Evolutionary conservation across 441 rosid genomes (phyloP), one percentile per base, ranked within the genome.

Genomic region (Populus trichocarpa): DNA sequence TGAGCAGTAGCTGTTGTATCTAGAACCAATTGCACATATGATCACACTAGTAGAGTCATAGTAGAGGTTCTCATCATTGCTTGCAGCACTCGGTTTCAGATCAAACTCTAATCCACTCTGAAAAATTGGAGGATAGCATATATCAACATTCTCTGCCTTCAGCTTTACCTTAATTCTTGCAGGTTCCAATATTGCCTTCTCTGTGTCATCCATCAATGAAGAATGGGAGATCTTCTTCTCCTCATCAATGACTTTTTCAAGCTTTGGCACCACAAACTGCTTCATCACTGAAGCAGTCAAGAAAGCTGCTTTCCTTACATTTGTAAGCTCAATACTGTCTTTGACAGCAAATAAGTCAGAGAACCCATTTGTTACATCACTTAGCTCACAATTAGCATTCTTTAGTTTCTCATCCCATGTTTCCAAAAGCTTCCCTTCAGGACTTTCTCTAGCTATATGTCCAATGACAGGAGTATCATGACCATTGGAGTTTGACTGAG

Each of bases 51-150:
- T 87, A 53, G 98, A 85, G 72, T 92, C 93, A 82, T 91, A 94
- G 77, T 89, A 85, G 36, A 92, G 92, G 57, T 78, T 66, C 40
- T 92, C 92, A 59, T 91, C 94, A 30, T 92, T 92, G 91, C 98
- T 94, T 20, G 91, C 83, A 16, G 98, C 97, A 75, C 91, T 92
- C 22, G 96, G 96, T 78, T 84, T 91, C 26, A 94, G 90, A 85
- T 92, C 94, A 85, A 90, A 94, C 74, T 82, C 78, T 23, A 94
- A 94, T 73, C 97, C 97, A 76, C 98, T 94, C 77, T 94, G 98
- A 79, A 94, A 94, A 57, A 94, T 92, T 0, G 98, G 98, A 67
- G 94, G 96, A 78, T 91, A 94, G 75, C 98, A 94, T 66, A 94
- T 92, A 79, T 92, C 98, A 76, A 94, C 93, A 78, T 92, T 88